Base-by-base conservation (phyloP, 352 stramenopile genomes). In the Pythium sp. region DNA sequence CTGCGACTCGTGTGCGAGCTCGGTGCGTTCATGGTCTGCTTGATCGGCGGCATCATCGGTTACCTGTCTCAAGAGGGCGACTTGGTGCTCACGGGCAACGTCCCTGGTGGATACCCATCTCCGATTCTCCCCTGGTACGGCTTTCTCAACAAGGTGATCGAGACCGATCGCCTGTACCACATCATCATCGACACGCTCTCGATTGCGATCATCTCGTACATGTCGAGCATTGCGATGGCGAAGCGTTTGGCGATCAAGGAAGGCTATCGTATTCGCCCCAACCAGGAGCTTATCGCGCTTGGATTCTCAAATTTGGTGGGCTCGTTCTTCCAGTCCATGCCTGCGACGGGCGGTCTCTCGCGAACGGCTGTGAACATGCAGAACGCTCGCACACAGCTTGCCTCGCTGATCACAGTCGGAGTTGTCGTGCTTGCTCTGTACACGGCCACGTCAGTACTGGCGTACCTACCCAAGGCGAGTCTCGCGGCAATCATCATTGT, bases 311-410 rank as follows among this genome's bases (percentile, higher is more conserved):
- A 97, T 70, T 62, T 97, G n/a, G 62, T 94, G 1, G 87, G 89
- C 5, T 86, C 78, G 6, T 88, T 98, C 61, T 97, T 97, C 74
- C 69, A 86, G 57, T 62, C 74, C 5, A 98, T 97, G 82, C 89
- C 92, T 4, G 77, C 91, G 30, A 96, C 90, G 3, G 94, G 92
- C 7, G 92, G 85, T n/a, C 92, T 98, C 26, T 93, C 78, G 28
- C 78, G 93, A 51, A 97, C 89, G 12, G 91, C 94, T 22, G 91
- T 98, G 36, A 96, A 97, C 69, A 93, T 97, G 79, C 82, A 93
- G 32, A 89, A 84, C 49, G 92, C 90, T 6, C 80, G 89, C 54
- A 97, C 84, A 55, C 86, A 91, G 47, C 74, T 98, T 6, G 89
- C 86, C 36, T 89, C 78, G 22, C 78, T 97, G 15, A 86, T 98